phyloP scores from a whole-genome alignment of 129 eudicot genomes.

The Centella asiatica region DNA sequence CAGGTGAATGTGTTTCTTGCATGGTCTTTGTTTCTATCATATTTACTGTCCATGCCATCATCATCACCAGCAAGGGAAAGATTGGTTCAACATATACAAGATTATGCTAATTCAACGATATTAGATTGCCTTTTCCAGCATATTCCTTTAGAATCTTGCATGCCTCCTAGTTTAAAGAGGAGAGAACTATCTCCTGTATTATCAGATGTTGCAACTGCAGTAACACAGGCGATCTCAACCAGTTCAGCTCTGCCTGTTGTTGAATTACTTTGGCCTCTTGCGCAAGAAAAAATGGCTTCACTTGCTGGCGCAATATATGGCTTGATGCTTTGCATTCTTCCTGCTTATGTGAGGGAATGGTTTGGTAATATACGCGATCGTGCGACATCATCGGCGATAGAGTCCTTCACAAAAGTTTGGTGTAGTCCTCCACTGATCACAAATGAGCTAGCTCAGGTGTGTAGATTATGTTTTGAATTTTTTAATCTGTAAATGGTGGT shows the following conservation, averaged over 20 bases:
- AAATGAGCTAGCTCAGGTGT: conserved; percentile 87
- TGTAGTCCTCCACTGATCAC: conserved; percentile 82
- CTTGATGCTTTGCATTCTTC: conserved; percentile 80
- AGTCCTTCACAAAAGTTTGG: conserved; percentile 79
- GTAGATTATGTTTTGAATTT: conserved; percentile 9
- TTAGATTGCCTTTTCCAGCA: conserved; percentile 83
- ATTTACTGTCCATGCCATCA: conserved; percentile 51
- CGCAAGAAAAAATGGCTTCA: conserved; percentile 52
- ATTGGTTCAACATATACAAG: conserved; percentile 63
- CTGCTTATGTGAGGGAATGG: conserved; percentile 96
- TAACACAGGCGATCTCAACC: conserved; percentile 58
- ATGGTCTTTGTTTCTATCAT: conserved; percentile 76
- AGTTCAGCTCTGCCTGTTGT: conserved; percentile 48
- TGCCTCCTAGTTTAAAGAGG: conserved; percentile 38
- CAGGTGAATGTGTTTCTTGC: conserved; percentile 83
- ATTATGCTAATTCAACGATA: conserved; percentile 46
- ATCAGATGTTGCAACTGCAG: conserved; percentile 48
- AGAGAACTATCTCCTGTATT: conserved; percentile 45
- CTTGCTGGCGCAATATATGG: conserved; percentile 86
- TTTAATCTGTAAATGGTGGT: background rate
- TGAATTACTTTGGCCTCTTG: conserved; percentile 76
- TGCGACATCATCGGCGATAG: conserved; percentile 54
- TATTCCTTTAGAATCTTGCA: conserved; percentile 61
- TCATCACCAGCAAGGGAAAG: conserved; percentile 61
- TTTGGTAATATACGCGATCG: conserved; percentile 83